These are phyloP conservation scores for Dioszegia aurantiaca DNA, from an alignment of 768 basidiomycete species.

Conservation along the genomic window DNA sequence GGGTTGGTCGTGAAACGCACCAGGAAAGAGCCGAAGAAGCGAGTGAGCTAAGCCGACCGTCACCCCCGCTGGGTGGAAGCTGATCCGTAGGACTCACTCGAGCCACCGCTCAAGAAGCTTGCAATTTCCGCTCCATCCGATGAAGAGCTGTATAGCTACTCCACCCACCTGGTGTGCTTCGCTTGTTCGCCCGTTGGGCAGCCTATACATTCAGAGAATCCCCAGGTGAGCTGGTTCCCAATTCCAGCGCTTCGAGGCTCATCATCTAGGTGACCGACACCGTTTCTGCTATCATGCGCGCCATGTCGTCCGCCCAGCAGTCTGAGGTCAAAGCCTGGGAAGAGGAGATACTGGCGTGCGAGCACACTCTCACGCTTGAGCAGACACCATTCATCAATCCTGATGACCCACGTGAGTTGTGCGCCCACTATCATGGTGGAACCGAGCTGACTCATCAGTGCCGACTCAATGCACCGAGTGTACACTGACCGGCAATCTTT, in stretches of 20 bases:
- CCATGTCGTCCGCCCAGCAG: constrained; percentile 83
- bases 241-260: not conserved
- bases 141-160: constrained; percentile 78
- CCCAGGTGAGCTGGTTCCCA: constrained; percentile 21
- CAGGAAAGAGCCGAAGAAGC: constrained; percentile 62
- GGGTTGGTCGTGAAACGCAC: constrained; percentile 77
- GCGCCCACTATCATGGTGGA: not conserved
- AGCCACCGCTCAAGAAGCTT: constrained; percentile 83
- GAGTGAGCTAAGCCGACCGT: constrained; percentile 70
- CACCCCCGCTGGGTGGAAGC: too few species aligned
- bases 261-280: constrained; percentile 5
- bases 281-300: constrained; percentile 57
- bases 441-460: constrained; percentile 55
- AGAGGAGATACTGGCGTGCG: constrained; percentile 83
- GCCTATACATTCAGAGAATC: constrained; percentile 32
- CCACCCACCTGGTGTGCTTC: constrained; percentile 72
- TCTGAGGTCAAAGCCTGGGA: constrained; percentile 98
- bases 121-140: constrained; percentile 75
- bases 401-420: constrained; percentile 30
- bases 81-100: constrained; percentile 70
- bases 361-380: constrained; percentile 66
- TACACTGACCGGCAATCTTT: constrained; percentile 83
- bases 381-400: constrained; percentile 53
- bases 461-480: constrained; percentile 78
- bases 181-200: constrained; percentile 56